Conservation (phyloP, 1,284 basidiomycete genomes). For the Heterobasidion parviporum region DNA sequence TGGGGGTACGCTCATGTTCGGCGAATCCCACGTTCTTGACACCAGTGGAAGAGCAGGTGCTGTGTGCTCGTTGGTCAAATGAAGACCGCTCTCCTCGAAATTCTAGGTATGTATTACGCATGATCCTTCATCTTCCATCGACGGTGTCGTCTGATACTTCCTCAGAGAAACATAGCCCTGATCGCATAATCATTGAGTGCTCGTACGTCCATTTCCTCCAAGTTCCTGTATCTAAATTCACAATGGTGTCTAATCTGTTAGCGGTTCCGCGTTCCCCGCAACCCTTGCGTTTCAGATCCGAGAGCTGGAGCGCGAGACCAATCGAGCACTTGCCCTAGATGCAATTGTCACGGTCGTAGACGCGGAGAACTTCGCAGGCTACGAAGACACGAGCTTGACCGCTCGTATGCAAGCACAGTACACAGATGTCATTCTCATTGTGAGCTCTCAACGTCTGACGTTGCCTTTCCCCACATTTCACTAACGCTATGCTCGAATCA, state of each 20-base stretch:
- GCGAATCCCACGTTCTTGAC: neutral
- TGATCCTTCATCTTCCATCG: neutral
- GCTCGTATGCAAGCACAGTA: constrained; percentile 92
- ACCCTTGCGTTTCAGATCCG: constrained; percentile 89
- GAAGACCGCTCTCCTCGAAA: constrained; percentile 82
- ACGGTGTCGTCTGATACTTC: neutral
- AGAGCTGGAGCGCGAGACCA: constrained; percentile 72
- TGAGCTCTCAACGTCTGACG: neutral
- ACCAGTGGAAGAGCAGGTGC: constrained; percentile 44
- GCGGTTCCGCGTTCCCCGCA: constrained; percentile 85
- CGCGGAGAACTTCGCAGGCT: constrained; percentile 83
- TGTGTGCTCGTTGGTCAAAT: constrained; percentile 90
- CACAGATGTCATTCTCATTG: constrained; percentile 81
- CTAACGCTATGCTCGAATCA: neutral
- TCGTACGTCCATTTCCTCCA: constrained; percentile 43
- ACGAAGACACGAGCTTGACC: constrained; percentile 83
- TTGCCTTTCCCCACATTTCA: neutral
- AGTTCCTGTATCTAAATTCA: neutral
- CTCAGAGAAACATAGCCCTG: constrained; percentile 71
- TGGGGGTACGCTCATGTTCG: neutral
- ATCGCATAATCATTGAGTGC: constrained; percentile 89
- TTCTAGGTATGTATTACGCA: constrained; percentile 47
- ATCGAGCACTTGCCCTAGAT: constrained; percentile 73
- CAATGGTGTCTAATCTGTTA: constrained; percentile 17
- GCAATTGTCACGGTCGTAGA: constrained; percentile 87